Conservation (phyloP, 306 rosid species). For the Cicer yamashitae region DNA sequence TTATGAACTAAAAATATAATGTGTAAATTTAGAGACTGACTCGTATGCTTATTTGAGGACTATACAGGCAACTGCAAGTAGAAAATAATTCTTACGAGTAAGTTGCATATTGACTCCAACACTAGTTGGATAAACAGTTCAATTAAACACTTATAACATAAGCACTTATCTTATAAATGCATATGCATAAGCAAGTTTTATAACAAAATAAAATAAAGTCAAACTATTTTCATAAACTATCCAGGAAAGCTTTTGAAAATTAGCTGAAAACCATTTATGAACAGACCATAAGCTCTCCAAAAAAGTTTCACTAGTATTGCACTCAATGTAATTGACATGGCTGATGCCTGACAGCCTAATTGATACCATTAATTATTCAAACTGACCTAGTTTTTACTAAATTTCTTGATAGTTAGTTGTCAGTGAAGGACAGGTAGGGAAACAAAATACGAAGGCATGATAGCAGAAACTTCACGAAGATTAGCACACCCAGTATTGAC, state of each 20-base stretch:
- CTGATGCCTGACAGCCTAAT: background rate
- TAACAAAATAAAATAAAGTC: no score
- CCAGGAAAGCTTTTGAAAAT: no score
- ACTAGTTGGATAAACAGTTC: no score
- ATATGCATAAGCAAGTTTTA: no score
- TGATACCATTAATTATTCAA: slow-evolving; percentile 28
- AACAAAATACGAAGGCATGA: background rate
- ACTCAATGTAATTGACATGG: background rate
- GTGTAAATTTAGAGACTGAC: background rate
- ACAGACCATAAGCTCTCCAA: no score
- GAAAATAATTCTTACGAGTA: background rate
- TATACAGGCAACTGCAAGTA: background rate
- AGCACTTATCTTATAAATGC: no score
- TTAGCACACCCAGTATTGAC: background rate
- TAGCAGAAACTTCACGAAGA: background rate
- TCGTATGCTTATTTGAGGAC: background rate
- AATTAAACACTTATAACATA: no score
- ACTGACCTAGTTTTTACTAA: background rate
- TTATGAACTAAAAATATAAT: background rate
- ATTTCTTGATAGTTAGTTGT: background rate
- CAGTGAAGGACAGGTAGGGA: background rate
- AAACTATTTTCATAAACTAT: no score
- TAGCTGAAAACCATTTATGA: no score
- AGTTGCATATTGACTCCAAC: background rate
- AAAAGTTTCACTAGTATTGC: no score